A percentile compares a stretch with the other conserved stretches of the same genome.
phyloP scores from a whole-genome alignment of 2,329 filamentous ascomycete genomes.

The Microcyclospora pomicola region DNA sequence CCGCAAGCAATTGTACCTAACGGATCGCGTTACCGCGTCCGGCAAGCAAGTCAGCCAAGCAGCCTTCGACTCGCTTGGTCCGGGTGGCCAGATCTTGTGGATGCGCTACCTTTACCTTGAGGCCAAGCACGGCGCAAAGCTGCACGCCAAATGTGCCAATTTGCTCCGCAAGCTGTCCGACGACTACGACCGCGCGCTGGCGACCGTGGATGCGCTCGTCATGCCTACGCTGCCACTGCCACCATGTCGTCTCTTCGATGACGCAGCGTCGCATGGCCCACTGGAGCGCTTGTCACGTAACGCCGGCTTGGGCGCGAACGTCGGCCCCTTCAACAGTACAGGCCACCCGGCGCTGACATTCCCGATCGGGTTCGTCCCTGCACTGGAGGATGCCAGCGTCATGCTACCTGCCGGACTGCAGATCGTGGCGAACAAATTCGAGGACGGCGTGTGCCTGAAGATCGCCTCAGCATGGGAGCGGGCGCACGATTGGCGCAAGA shows the following conservation, averaged over 20 bases:
- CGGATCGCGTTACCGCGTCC: constrained; percentile 4
- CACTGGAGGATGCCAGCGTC: constrained; percentile 8
- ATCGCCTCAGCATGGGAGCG: constrained; percentile 9
- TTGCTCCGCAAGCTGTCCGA: constrained; percentile 27
- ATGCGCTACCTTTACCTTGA: constrained; percentile 8
- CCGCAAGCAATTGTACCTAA: constrained; percentile 8
- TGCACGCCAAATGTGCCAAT: constrained; percentile 30
- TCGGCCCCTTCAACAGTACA: constrained; percentile 19
- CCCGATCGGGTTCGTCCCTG: constrained; percentile 22
- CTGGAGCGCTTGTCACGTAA: constrained; percentile 8
- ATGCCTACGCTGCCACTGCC: constrained; percentile 31
- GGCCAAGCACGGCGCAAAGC: constrained; percentile 4
- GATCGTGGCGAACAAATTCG: constrained; percentile 14
- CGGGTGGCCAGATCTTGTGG: constrained; percentile 8
- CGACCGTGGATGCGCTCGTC: constrained; percentile 31
- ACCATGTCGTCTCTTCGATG: constrained; percentile 6
- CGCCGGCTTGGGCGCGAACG: constrained; percentile 8
- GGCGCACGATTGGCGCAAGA: constrained; percentile 5
- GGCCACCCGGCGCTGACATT: constrained; percentile 36
- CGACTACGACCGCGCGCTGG: constrained; percentile 33
- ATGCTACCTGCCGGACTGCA: constrained; percentile 21
- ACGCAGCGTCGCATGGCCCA: constrained; percentile 5
- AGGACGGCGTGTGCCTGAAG: constrained; percentile 7
- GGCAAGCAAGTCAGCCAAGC: constrained; percentile 4
- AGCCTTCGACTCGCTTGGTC: constrained; percentile 6